Evolutionary conservation across 495 filamentous ascomycete species (phyloP).

Genomic region (Pyronema omphalodes): DNA sequence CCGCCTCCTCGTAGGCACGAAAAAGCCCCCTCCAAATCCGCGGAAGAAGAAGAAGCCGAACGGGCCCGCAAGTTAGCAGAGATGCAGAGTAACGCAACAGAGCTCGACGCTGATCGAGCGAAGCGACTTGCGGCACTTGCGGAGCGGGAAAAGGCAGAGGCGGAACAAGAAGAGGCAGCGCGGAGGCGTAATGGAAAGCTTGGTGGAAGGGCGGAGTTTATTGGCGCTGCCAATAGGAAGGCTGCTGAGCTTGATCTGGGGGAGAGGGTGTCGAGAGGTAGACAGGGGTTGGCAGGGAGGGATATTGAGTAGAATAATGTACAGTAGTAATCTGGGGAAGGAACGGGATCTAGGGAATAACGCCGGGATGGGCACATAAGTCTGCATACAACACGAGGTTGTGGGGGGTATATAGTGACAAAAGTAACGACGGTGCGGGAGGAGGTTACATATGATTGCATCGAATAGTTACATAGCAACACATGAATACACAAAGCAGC

Average conservation of each 20-base stretch:
- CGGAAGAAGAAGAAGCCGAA: conserved; percentile 31
- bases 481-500: no score
- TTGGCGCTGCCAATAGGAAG: conserved; percentile 39
- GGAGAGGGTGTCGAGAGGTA: conserved; percentile 37
- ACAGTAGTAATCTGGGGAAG: neutral
- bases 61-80: conserved; percentile 47
- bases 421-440: no score
- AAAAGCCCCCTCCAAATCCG: neutral
- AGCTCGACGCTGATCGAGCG: conserved; percentile 56
- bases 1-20: neutral
- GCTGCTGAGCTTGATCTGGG: conserved; percentile 39
- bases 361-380: neutral
- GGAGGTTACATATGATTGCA: no score
- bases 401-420: no score
- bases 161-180: conserved; percentile 43
- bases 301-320: neutral
- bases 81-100: conserved; percentile 72
- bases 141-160: conserved; percentile 42
- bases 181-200: conserved; percentile 38
- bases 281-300: conserved; percentile 23
- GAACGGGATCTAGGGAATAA: neutral
- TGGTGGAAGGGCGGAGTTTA: conserved; percentile 45
- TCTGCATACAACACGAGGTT: no score
- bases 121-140: conserved; percentile 49
- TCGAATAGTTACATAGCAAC: no score